Conservation (phyloP, 2,329 filamentous ascomycete genomes). For the Daldinia eschscholtzii region DNA sequence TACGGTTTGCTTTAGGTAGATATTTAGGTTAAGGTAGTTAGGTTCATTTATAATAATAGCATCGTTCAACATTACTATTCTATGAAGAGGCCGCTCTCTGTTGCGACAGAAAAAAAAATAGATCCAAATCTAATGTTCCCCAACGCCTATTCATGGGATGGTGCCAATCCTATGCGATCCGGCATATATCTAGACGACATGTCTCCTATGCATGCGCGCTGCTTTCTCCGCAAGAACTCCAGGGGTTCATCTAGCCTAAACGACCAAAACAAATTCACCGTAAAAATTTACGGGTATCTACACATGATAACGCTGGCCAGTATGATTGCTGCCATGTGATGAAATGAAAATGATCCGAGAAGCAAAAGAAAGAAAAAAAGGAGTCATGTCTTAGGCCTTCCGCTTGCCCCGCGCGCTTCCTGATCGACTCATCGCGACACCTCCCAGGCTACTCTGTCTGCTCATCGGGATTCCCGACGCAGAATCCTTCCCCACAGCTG, state of each 20-base stretch:
- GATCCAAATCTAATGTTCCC: conserved; percentile 11
- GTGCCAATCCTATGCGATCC: not conserved
- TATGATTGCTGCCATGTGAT: conserved; percentile 4
- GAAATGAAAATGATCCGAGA: not conserved
- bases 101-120: not conserved
- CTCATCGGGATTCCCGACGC: conserved; percentile 64
- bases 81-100: conserved; percentile 2
- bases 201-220: not conserved
- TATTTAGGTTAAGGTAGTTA: not conserved
- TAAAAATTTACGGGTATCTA: not conserved
- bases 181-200: conserved; percentile 1
- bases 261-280: not conserved
- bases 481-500: conserved; percentile 43
- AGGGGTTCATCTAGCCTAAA: not conserved
- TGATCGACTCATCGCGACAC: conserved; percentile 68
- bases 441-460: conserved; percentile 67
- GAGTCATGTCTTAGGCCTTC: conserved; percentile 37
- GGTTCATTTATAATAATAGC: not conserved
- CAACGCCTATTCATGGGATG: conserved; percentile 21
- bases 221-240: not conserved
- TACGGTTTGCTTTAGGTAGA: not conserved
- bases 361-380: not conserved
- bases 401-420: conserved; percentile 62
- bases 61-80: conserved; percentile 9
- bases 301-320: not conserved